Evolutionary conservation across 768 basidiomycete species (phyloP), one percentile per base, ranked within the genome.

Genomic region (Termitomyces sp.): DNA sequence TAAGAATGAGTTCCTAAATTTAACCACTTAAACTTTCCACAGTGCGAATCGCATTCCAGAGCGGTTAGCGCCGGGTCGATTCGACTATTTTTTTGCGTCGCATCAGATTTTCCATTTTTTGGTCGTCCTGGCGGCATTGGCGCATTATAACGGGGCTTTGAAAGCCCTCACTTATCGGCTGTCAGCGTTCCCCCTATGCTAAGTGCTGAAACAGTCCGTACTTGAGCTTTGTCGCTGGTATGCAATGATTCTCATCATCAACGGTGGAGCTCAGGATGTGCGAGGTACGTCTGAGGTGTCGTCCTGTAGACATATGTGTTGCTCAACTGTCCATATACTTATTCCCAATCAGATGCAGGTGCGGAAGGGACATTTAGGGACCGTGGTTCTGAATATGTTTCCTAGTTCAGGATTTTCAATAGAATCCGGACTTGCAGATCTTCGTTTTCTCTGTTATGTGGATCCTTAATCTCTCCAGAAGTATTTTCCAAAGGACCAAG

Each of bases 71-170:
- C 92, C 92, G 6, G 92, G 93, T 40, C 83, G 74, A 64, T 94
- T 94, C 74, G 93, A 95, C 75, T 81, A 83, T 68, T 82, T 92
- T 67, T 81, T 87, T 58, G 83, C 90, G 0, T 93, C 90, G 20
- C 94, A 96, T 77, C 92, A 96, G 74, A 90, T 96, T 67, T 96
- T 97, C 73, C 95, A 96, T 70, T 72, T 87, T 62, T 86, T 83
- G 67, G 93, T 96, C 40, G 78, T 93, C 57, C 73, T 87, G 28
- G 91, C 89, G 11, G 90, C 88, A 39, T 72, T 88, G 65, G 77
- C 84, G 11, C 90, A 91, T 66, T 92, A 88, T 74, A 72, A 74
- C 39, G 74, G 78, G 65, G 78, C 91, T 60, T 66, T 86, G 61
- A 80, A 79, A 24, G 81, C 81, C 46, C 81, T 91, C 68, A 70